phyloP scores from a whole-genome alignment of 192 early-diverging fungal species.

The Pilobolus umbonatus region DNA sequence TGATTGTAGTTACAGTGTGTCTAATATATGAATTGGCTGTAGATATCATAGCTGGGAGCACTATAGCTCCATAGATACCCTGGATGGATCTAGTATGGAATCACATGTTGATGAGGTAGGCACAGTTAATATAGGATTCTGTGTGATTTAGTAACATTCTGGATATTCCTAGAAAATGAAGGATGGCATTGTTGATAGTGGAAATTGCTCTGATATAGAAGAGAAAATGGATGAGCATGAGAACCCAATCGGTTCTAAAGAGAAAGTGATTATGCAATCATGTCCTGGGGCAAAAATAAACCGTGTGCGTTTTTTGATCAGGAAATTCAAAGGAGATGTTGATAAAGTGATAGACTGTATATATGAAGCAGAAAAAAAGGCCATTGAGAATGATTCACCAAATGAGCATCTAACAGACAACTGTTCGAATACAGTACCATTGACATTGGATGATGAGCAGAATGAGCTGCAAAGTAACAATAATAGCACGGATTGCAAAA shows the following conservation, averaged over 20 bases:
- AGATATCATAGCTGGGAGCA: constrained; percentile 75
- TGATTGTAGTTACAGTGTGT: too few species aligned
- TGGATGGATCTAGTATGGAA: constrained; percentile 62
- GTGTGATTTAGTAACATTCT: too few species aligned
- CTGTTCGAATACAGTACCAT: neutral
- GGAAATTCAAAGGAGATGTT: constrained; percentile 37
- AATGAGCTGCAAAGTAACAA: too few species aligned
- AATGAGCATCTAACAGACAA: neutral
- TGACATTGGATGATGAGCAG: neutral
- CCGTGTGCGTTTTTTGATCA: constrained; percentile 47
- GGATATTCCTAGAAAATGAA: neutral
- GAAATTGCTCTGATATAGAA: too few species aligned
- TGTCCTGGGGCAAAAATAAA: constrained; percentile 44
- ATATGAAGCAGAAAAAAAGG: constrained; percentile 16
- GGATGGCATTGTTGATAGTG: constrained; percentile 15
- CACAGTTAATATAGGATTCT: too few species aligned
- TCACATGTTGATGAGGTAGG: constrained; percentile 24
- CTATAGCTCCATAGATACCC: constrained; percentile 70
- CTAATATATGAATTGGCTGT: neutral
- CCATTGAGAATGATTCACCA: neutral
- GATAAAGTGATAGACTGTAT: constrained; percentile 53
- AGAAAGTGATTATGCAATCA: constrained; percentile 54
- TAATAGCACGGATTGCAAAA: too few species aligned
- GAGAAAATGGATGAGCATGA: constrained; percentile 23
- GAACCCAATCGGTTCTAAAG: constrained; percentile 34